A percentile compares a stretch with the other conserved stretches of the same genome.
phyloP scores from a whole-genome alignment of 306 rosid species.

The Oxytropis ochrocephala region DNA sequence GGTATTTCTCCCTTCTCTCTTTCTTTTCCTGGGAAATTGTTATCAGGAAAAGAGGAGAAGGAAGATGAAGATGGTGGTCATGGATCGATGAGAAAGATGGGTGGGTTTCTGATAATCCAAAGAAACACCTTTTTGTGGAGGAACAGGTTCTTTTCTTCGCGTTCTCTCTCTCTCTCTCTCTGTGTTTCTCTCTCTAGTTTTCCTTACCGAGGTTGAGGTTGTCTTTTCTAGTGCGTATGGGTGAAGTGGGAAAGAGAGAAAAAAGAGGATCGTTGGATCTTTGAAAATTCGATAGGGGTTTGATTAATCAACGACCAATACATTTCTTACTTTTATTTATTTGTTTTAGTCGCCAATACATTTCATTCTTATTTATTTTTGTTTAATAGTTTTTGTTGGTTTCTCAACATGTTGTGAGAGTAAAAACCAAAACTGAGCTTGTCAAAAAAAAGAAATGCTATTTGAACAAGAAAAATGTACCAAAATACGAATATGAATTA shows the following conservation, averaged over 20 bases:
- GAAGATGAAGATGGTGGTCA: slow-evolving; percentile 24
- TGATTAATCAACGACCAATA: slow-evolving; percentile 33
- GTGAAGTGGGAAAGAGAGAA: slow-evolving; percentile 14
- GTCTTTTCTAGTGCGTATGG: not conserved
- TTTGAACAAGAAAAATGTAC: too few species aligned
- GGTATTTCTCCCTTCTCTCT: slow-evolving; percentile 13
- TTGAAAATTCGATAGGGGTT: not conserved
- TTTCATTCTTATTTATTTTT: too few species aligned
- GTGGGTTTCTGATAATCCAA: slow-evolving; percentile 17
- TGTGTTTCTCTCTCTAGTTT: not conserved
- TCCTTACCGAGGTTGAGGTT: slow-evolving; percentile 3
- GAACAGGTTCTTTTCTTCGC: slow-evolving; percentile 35
- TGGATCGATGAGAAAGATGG: slow-evolving; percentile 3
- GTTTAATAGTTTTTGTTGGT: too few species aligned
- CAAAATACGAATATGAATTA: too few species aligned
- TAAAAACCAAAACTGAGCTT: too few species aligned
- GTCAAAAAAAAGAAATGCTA: too few species aligned
- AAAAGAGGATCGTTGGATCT: slow-evolving; percentile 33
- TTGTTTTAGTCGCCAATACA: too few species aligned
- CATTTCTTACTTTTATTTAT: not conserved
- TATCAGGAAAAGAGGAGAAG: not conserved
- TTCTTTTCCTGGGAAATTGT: not conserved
- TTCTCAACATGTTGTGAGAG: too few species aligned
- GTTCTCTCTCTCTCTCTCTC: not conserved
- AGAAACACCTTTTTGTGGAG: slow-evolving; percentile 19